A percentile compares a stretch with the other conserved stretches of the same genome.
Conservation (phyloP, 345 rosid genomes). For the Capsella bursapastoris region DNA sequence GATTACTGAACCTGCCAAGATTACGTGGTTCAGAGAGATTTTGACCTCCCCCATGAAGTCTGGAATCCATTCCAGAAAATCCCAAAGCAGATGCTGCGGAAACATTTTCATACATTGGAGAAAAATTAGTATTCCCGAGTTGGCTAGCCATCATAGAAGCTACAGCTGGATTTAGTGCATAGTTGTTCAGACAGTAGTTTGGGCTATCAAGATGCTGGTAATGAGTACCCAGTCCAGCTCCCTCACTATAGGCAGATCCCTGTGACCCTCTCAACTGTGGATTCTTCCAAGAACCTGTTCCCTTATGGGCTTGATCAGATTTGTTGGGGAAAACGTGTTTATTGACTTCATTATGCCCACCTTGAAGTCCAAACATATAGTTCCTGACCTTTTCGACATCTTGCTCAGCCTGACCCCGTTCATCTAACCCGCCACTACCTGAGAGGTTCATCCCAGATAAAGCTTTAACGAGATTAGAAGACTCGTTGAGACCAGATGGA, state of each 20-base stretch:
- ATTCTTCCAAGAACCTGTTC: conserved; percentile 50
- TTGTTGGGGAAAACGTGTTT: conserved; percentile 54
- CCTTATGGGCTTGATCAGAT: conserved; percentile 46
- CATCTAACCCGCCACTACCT: conserved; percentile 51
- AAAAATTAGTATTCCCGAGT: conserved; percentile 57
- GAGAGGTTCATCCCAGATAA: conserved; percentile 77
- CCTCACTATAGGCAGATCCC: conserved; percentile 53
- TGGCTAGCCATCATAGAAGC: conserved; percentile 71
- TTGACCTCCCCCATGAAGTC: conserved; percentile 66
- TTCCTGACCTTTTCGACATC: conserved; percentile 56
- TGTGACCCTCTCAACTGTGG: conserved; percentile 71
- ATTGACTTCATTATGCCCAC: conserved; percentile 51
- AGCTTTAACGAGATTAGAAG: conserved; percentile 64
- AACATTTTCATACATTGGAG: conserved; percentile 74
- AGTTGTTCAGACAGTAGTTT: conserved; percentile 58
- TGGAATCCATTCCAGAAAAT: conserved; percentile 66
- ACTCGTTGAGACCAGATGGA: conserved; percentile 56
- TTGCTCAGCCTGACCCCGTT: conserved; percentile 53
- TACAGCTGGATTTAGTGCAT: conserved; percentile 60
- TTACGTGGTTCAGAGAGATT: conserved; percentile 53
- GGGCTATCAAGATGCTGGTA: conserved; percentile 57
- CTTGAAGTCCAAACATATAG: conserved; percentile 58
- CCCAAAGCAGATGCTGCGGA: conserved; percentile 68
- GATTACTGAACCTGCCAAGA: conserved; percentile 53
- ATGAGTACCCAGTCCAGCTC: conserved; percentile 53